Evolutionary conservation across 208 protist genomes (phyloP).

Genomic region (Crithidia sp.): DNA sequence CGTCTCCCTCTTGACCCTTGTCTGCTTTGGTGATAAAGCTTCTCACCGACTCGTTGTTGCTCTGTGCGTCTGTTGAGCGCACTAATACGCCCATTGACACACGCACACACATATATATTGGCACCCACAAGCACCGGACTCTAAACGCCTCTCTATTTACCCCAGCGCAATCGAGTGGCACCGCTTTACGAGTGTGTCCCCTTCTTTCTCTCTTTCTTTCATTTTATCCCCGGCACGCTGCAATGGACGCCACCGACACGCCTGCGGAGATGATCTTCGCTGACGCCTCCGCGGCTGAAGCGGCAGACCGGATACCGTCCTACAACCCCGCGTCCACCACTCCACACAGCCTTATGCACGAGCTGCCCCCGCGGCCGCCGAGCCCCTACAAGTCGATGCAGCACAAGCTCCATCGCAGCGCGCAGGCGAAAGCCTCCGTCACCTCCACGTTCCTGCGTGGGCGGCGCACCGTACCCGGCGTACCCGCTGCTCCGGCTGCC

Average conservation of each 20-base stretch:
- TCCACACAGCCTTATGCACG: constrained; percentile 31
- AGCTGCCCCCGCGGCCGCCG: constrained; percentile 47
- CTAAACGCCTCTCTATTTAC: no score
- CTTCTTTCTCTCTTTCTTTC: not conserved
- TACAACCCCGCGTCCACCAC: not conserved
- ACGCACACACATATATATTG: no score
- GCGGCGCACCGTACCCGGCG: not conserved
- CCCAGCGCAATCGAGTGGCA: no score
- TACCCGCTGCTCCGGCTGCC: not conserved
- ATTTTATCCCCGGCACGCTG: no score
- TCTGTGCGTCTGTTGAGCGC: no score
- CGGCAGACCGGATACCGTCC: not conserved
- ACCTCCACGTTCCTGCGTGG: constrained; percentile 31
- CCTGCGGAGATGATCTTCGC: not conserved
- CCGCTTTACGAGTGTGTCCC: no score
- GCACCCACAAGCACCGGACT: no score
- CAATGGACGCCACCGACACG: not conserved
- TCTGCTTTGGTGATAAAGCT: no score
- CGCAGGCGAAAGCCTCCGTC: constrained; percentile 26
- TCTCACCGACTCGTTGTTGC: no score
- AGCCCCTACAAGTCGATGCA: constrained; percentile 67
- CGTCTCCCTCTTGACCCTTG: no score
- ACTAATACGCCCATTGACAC: no score
- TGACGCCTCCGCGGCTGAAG: not conserved
- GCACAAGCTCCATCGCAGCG: constrained; percentile 2